Percentiles rank a stretch among this genome's conserved stretches.
Conservation (phyloP, 192 early-diverging fungal genomes). For the Dissophora ornata region DNA sequence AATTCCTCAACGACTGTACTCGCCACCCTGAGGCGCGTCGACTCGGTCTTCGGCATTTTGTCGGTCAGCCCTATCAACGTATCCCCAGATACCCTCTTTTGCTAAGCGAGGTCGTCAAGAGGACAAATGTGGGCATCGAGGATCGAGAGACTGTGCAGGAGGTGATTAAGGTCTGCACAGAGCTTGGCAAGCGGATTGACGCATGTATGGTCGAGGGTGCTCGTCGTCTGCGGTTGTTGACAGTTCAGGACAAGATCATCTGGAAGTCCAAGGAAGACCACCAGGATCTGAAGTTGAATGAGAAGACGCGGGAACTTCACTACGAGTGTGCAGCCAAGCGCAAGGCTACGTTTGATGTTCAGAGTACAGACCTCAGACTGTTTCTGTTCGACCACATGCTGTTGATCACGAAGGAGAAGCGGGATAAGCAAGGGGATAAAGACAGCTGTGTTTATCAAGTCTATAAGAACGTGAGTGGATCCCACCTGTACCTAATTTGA, state of each 20-base stretch:
- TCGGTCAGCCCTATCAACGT: constrained; percentile 73
- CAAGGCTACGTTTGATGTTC: constrained; percentile 58
- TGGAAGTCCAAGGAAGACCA: constrained; percentile 28
- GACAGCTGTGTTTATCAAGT: constrained; percentile 62
- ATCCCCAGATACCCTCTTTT: constrained; percentile 83
- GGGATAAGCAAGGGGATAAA: constrained; percentile 61
- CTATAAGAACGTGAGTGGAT: constrained; percentile 9
- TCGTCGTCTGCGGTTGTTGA: constrained; percentile 18
- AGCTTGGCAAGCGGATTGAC: constrained; percentile 81
- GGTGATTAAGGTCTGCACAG: constrained; percentile 73
- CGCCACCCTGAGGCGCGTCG: constrained; percentile 45
- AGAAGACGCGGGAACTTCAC: constrained; percentile 72
- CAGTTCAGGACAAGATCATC: constrained; percentile 26
- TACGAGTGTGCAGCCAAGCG: constrained; percentile 81
- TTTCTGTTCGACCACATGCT: constrained; percentile 90
- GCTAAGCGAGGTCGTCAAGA: constrained; percentile 75
- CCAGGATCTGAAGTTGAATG: constrained; percentile 76
- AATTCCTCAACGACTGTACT: constrained; percentile 75
- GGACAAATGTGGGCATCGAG: constrained; percentile 72
- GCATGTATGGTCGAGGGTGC: constrained; percentile 62
- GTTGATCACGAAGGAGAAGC: constrained; percentile 76
- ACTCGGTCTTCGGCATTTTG: constrained; percentile 49
- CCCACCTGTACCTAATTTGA: background rate
- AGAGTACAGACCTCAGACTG: constrained; percentile 74
- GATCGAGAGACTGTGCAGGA: constrained; percentile 74